These are phyloP conservation scores for Phytophthora sojae DNA, from an alignment of 352 stramenopile species.

Conservation along the genomic window DNA sequence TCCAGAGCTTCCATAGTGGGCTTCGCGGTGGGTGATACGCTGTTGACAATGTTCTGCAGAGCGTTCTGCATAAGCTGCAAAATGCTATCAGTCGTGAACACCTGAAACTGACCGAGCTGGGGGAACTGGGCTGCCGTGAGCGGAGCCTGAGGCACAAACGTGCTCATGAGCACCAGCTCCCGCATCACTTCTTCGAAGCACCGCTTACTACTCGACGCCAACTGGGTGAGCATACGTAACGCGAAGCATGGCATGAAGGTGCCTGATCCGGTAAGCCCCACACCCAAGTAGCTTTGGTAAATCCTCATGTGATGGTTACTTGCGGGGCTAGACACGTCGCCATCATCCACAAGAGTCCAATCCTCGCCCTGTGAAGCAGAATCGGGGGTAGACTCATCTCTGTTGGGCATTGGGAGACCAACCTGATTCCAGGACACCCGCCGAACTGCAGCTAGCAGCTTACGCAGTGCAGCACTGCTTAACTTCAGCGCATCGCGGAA, in stretches of 20 bases:
- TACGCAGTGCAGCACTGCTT: conserved; percentile 61
- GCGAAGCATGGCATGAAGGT: conserved; percentile 78
- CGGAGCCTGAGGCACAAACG: conserved; percentile 54
- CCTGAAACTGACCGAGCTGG: conserved; percentile 73
- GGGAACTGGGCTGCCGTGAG: conserved; percentile 57
- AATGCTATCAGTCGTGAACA: conserved; percentile 82
- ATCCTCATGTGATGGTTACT: conserved; percentile 77
- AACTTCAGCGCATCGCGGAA: conserved; percentile 80
- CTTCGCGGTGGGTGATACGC: conserved; percentile 57
- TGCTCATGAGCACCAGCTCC: conserved; percentile 78
- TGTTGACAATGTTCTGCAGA: conserved; percentile 70
- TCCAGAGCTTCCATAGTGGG: conserved; percentile 59
- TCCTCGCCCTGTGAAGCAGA: conserved; percentile 21
- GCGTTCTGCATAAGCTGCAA: conserved; percentile 82
- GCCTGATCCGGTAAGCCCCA: conserved; percentile 65
- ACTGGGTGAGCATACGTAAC: conserved; percentile 83
- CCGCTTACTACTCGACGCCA: conserved; percentile 72
- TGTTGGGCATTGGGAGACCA: conserved; percentile 51
- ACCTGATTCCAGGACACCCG: conserved; percentile 80
- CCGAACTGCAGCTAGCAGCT: conserved; percentile 68
- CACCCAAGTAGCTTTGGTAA: conserved; percentile 83
- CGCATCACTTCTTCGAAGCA: conserved; percentile 83
- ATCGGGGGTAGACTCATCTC: conserved; percentile 22
- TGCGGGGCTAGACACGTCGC: conserved; percentile 50
- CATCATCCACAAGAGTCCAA: conserved; percentile 37